Conservation (phyloP, 257 asterid species). For the Agastache rugosa region DNA sequence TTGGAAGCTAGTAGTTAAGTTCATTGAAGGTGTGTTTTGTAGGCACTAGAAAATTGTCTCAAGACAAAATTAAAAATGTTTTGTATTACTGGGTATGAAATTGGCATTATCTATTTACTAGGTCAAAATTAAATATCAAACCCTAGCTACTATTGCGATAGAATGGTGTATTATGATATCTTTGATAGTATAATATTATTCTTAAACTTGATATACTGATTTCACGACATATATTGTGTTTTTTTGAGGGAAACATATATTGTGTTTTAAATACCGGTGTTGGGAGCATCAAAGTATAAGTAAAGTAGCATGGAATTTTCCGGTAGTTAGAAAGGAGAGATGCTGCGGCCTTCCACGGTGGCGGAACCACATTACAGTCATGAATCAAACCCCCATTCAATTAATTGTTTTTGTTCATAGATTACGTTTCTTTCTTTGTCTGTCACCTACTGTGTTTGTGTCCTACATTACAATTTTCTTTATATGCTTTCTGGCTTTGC, state of each 20-base stretch:
- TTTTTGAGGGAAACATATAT: too few species aligned
- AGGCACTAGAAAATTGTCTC: too few species aligned
- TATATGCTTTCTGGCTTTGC: constrained; percentile 31
- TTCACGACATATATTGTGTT: not conserved
- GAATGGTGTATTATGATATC: too few species aligned
- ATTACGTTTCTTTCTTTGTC: not conserved
- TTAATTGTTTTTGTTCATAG: not conserved
- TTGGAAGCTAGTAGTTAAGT: too few species aligned
- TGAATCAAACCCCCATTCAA: not conserved
- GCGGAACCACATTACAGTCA: constrained; percentile 31
- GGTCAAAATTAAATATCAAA: too few species aligned
- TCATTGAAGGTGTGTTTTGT: too few species aligned
- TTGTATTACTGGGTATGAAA: too few species aligned
- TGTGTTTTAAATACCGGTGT: not conserved
- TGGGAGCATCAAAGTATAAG: not conserved
- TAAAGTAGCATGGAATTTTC: not conserved
- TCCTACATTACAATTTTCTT: constrained; percentile 28
- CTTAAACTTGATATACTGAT: not conserved
- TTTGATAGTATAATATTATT: too few species aligned
- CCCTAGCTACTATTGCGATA: too few species aligned
- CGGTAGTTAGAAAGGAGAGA: not conserved
- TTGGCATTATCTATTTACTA: too few species aligned
- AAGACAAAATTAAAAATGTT: too few species aligned
- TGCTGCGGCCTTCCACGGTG: constrained; percentile 2
- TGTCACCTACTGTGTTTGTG: constrained; percentile 50